Conservation (phyloP, 2,329 filamentous ascomycete species). For the Epichloe glyceriae region DNA sequence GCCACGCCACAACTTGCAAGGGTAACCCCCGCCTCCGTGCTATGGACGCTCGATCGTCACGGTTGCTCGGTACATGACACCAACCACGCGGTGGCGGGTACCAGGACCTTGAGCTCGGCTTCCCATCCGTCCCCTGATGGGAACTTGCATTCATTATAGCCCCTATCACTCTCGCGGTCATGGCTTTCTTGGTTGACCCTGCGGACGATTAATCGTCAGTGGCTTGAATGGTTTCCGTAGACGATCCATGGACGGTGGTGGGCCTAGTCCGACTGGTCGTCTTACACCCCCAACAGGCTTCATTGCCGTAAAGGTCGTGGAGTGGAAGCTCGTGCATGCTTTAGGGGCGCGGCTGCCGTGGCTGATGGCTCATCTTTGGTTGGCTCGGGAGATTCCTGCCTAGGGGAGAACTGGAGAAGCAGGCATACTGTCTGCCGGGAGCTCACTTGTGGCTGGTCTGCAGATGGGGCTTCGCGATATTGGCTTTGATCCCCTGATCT, state of each 20-base stretch:
- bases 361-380: conserved; percentile 11
- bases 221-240: conserved; percentile 44
- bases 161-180: too few species aligned
- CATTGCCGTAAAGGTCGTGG: conserved; percentile 34
- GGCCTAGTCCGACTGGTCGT: conserved; percentile 31
- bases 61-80: neutral
- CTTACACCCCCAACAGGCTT: conserved; percentile 26
- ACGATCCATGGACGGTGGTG: conserved; percentile 35
- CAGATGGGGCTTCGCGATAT: conserved; percentile 20
- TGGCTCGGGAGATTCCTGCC: conserved; percentile 13
- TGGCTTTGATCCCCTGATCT: conserved; percentile 25
- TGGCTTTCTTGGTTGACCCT: conserved; percentile 10
- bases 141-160: too few species aligned
- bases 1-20: neutral
- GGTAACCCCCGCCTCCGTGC: too few species aligned
- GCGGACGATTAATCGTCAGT: conserved; percentile 36
- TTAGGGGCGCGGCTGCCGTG: conserved; percentile 15
- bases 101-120: too few species aligned
- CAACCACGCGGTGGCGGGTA: neutral
- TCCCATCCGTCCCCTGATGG: too few species aligned
- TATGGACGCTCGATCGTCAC: too few species aligned
- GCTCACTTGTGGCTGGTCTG: conserved; percentile 12
- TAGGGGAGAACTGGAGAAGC: conserved; percentile 46
- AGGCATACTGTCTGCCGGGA: conserved; percentile 35
- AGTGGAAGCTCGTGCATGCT: conserved; percentile 34